Base-by-base conservation (phyloP, 345 rosid genomes). In the Lepidium africanum region DNA sequence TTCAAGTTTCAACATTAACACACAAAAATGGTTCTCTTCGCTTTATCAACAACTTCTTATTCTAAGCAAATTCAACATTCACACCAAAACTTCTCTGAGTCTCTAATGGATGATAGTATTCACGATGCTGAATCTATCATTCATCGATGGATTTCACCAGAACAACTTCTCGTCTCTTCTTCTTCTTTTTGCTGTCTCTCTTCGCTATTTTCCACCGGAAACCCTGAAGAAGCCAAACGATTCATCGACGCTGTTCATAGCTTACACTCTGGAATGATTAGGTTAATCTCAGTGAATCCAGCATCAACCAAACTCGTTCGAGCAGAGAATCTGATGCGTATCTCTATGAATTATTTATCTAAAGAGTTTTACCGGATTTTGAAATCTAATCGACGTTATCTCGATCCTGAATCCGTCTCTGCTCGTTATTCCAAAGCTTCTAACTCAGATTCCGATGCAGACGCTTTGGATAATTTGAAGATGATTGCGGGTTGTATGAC, bases 401-500 rank as follows among this genome's bases (percentile, higher is more conserved):
- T 86, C 9, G 84, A 85, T 13, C 80, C 82, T 0, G 95, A 86
- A 48, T 90, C 88, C 0, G 79, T 85, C 41, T 85, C 90, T 2
- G 32, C 49, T 9, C 72, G 74, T 58, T 58, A 45, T 39, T 58
- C 63, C 11, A 56, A 9, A 37, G 30, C 32, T 17, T 17, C 61
- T 3, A 23, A 7, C 7, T 56, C 57, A 0, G 10, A 50, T 11
- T 23, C 15, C 5, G 16, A 50, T 15, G 9, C 46, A 7, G 65
- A 76, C 0, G 81, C 78, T 2, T 63, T 80, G 86, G 69, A 54
- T 0, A 86, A 90, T 59, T 47, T 90, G 52, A 88, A 80, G 40
- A 67, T 80, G 36, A 88, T 90, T 16, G 90, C 89, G 0, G 91
- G 86, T 8, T 88, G 91, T 67, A 88, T 88, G 97, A 84, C 73